phyloP scores from a whole-genome alignment of 163 green algal species.

The Scenedesmus sp. region DNA sequence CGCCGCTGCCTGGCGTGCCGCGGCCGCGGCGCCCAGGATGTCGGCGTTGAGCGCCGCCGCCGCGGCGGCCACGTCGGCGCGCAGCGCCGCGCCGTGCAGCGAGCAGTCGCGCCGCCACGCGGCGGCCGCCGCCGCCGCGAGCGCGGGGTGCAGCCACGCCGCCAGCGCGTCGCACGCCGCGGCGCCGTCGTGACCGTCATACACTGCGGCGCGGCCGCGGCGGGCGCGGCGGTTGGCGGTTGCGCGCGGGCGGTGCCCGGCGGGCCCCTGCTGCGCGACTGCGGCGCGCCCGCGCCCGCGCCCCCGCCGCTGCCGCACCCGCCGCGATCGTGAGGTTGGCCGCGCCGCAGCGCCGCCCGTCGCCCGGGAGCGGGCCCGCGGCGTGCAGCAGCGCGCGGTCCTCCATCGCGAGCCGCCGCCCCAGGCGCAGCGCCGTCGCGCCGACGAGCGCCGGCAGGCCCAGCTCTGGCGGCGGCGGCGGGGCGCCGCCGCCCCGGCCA shows the following conservation, averaged over 20 bases:
- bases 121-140: neutral
- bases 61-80: neutral
- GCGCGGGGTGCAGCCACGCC: constrained; percentile 11
- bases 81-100: constrained; percentile 1
- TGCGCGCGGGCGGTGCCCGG: too few species aligned
- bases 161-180: constrained; percentile 24
- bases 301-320: neutral
- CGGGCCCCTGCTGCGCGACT: too few species aligned
- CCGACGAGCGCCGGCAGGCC: neutral
- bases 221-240: too few species aligned
- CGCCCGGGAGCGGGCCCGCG: neutral
- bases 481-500: too few species aligned
- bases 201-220: constrained; percentile 47
- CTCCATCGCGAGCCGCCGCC: constrained; percentile 27
- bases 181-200: constrained; percentile 53
- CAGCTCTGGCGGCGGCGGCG: too few species aligned
- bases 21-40: neutral
- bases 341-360: neutral
- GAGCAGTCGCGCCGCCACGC: neutral
- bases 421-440: neutral
- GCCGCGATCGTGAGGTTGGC: constrained; percentile 29
- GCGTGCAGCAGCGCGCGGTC: constrained; percentile 9
- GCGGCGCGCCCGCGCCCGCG: too few species aligned
- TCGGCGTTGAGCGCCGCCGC: neutral
- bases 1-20: neutral